Evolutionary conservation across 768 basidiomycete genomes (phyloP).

Genomic region (Kwoniella sp.): DNA sequence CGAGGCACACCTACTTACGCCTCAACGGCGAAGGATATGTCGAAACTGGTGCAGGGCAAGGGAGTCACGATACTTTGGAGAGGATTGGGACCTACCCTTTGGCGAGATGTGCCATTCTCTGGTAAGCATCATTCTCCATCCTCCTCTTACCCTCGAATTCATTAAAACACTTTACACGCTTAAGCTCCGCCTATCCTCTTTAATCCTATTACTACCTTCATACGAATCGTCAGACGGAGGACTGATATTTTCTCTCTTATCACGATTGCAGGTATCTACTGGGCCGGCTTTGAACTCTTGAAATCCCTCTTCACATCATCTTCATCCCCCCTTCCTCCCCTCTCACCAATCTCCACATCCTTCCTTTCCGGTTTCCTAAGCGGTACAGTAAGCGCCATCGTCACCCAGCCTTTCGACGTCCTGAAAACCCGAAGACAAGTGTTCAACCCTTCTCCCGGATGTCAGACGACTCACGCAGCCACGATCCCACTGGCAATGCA

Average conservation of each 20-base stretch:
- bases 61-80: constrained; percentile 80
- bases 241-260: background rate
- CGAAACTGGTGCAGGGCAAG: constrained; percentile 63
- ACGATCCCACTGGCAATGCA: constrained; percentile 69
- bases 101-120: constrained; percentile 97
- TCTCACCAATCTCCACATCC: constrained; percentile 65
- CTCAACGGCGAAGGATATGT: constrained; percentile 59
- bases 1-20: constrained; percentile 50
- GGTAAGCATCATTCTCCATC: constrained; percentile 62
- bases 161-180: background rate
- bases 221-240: background rate
- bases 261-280: constrained; percentile 65
- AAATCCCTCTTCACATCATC: constrained; percentile 67
- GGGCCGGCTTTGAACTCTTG: constrained; percentile 88
- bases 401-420: constrained; percentile 95
- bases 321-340: constrained; percentile 49
- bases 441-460: constrained; percentile 51
- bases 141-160: background rate
- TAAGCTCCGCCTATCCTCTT: background rate
- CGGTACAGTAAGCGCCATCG: constrained; percentile 77
- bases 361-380: constrained; percentile 89
- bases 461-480: constrained; percentile 55
- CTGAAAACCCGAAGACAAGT: constrained; percentile 93
- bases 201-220: background rate
- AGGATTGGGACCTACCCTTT: constrained; percentile 86